Evolutionary conservation across 2,329 filamentous ascomycete genomes (phyloP).

Genomic region (Cytospora chrysosperma): DNA sequence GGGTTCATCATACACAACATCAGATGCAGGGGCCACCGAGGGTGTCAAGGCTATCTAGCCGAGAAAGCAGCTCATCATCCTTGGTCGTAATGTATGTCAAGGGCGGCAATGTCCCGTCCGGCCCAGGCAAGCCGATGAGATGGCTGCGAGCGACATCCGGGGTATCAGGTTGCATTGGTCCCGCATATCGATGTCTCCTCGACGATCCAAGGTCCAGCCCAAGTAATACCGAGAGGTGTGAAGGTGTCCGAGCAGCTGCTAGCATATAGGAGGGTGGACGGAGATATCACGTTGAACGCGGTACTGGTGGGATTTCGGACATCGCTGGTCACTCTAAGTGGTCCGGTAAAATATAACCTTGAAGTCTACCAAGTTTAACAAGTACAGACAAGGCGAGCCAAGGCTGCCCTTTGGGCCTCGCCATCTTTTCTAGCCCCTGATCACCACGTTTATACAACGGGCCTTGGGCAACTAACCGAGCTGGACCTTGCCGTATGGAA

Average conservation of each 20-base stretch:
- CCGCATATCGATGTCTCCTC: constrained; percentile 49
- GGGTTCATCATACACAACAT: constrained; percentile 30
- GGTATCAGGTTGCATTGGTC: constrained; percentile 56
- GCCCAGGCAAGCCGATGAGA: constrained; percentile 52
- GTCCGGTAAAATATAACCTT: too few species aligned
- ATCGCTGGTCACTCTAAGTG: too few species aligned
- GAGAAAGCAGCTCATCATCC: constrained; percentile 39
- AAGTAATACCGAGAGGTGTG: constrained; percentile 46
- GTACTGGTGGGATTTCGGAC: too few species aligned
- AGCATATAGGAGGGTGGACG: constrained; percentile 30
- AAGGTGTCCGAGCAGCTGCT: constrained; percentile 48
- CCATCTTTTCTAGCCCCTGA: too few species aligned
- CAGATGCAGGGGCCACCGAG: constrained; percentile 37
- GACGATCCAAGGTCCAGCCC: constrained; percentile 41
- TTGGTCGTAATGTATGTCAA: constrained; percentile 41
- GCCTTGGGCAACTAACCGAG: too few species aligned
- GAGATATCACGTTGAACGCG: too few species aligned
- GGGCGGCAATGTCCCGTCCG: constrained; percentile 51
- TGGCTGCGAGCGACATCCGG: constrained; percentile 48
- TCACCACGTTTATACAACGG: too few species aligned
- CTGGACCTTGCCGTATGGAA: too few species aligned
- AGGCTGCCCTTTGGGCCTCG: too few species aligned
- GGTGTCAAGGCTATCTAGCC: constrained; percentile 37
- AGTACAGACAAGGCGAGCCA: too few species aligned
- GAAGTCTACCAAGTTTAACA: too few species aligned